These are phyloP conservation scores for Backusella tarrabulga DNA, from an alignment of 192 early-diverging fungal genomes.

Conservation along the genomic window DNA sequence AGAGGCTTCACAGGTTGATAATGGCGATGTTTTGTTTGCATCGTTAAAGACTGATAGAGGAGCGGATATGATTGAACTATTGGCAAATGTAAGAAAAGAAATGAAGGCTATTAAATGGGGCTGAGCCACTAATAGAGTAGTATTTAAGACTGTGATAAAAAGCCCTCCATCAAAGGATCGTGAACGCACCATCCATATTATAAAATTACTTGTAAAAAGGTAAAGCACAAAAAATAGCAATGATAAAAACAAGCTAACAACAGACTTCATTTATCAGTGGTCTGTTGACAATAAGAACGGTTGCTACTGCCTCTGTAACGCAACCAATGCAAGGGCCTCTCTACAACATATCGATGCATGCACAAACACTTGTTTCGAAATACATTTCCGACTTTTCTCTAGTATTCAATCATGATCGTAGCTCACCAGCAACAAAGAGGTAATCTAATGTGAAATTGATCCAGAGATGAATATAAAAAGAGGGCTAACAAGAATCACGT, in stretches of 20 bases:
- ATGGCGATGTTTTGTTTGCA: constrained; percentile 22
- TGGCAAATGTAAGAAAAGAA: constrained; percentile 23
- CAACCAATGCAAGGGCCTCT: constrained; percentile 26
- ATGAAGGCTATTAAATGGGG: background rate
- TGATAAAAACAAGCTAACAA: background rate
- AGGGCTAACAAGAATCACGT: background rate
- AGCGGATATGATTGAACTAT: constrained; percentile 5
- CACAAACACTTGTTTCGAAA: constrained; percentile 19
- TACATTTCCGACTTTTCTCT: constrained; percentile 16
- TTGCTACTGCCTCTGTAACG: background rate
- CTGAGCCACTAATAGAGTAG: background rate
- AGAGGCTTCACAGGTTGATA: constrained; percentile 24
- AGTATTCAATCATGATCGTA: constrained; percentile 17
- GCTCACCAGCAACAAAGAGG: background rate
- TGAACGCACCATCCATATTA: constrained; percentile 11
- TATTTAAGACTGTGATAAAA: constrained; percentile 16
- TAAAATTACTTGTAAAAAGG: constrained; percentile 29
- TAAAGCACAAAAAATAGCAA: constrained; percentile 5
- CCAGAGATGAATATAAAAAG: background rate
- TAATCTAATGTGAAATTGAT: background rate
- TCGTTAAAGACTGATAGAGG: constrained; percentile 17
- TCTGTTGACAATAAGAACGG: constrained; percentile 11
- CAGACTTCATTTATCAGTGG: constrained; percentile 12
- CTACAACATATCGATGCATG: constrained; percentile 18
- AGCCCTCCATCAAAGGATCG: background rate